These are phyloP conservation scores for Nicotiana benthamiana DNA, from an alignment of 257 asterid species.

Conservation along the genomic window DNA sequence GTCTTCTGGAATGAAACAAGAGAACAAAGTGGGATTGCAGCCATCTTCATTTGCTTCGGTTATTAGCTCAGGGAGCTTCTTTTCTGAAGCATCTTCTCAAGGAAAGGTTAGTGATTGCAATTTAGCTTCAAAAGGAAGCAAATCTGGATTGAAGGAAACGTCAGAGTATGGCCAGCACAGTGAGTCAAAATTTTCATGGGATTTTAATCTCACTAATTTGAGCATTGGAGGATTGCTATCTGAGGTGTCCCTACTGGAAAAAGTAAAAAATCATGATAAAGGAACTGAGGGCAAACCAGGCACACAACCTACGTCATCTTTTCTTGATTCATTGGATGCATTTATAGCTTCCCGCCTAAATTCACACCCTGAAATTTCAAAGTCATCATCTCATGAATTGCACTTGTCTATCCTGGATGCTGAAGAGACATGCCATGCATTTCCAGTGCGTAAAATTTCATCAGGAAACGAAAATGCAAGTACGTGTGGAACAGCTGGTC, in stretches of 20 bases:
- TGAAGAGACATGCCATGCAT: conserved; percentile 95
- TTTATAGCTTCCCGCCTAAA: conserved; percentile 29
- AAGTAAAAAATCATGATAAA: conserved; percentile 18
- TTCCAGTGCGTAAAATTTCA: conserved; percentile 41
- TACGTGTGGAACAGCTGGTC: conserved; percentile 14
- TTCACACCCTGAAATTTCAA: conserved; percentile 25
- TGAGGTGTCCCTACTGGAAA: conserved; percentile 57
- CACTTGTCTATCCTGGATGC: conserved; percentile 69
- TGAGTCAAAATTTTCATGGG: conserved; percentile 44
- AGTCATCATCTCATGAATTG: conserved; percentile 32
- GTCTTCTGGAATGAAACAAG: conserved; percentile 21
- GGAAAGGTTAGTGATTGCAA: conserved; percentile 7
- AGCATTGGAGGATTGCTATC: conserved; percentile 82
- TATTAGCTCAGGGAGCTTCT: conserved; percentile 44
- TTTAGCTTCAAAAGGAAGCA: conserved; percentile 28
- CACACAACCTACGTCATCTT: conserved; percentile 24
- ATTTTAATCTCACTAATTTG: conserved; percentile 47
- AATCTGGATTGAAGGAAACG: conserved; percentile 7
- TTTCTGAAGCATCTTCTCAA: conserved; percentile 42
- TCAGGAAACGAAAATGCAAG: conserved; percentile 23
- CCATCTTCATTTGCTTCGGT: conserved; percentile 36
- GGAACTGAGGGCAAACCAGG: conserved; percentile 32
- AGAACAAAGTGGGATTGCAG: conserved; percentile 19
- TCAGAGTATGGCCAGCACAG: conserved; percentile 13
- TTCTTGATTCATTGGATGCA: conserved; percentile 33